Conservation (phyloP, 73 alveolate species). For the Blepharisma japonicum region DNA sequence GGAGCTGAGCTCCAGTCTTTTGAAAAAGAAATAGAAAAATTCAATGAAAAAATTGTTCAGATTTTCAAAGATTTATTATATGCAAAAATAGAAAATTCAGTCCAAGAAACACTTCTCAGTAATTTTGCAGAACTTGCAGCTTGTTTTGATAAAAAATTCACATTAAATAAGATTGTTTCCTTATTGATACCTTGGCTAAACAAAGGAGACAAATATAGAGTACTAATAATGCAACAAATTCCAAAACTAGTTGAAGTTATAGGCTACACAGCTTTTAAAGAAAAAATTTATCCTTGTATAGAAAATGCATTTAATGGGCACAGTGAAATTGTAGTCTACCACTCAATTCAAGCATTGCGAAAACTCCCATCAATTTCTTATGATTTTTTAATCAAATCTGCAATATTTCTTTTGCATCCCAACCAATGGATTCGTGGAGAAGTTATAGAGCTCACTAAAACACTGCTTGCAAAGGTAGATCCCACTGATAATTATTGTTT, state of each 20-base stretch:
- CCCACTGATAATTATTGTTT: neutral
- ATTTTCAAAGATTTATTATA: slow-evolving; percentile 14
- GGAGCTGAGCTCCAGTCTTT: neutral
- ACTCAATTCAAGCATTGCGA: neutral
- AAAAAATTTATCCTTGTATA: slow-evolving; percentile 3
- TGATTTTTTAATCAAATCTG: neutral
- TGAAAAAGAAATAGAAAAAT: neutral
- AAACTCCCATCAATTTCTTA: neutral
- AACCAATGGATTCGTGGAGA: slow-evolving; percentile 7
- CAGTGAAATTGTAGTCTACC: neutral
- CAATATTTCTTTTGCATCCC: neutral
- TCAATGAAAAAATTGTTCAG: neutral
- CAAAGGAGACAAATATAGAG: slow-evolving; percentile 11
- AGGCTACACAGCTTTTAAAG: neutral
- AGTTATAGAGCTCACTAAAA: neutral
- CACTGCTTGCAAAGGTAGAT: neutral
- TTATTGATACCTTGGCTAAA: neutral
- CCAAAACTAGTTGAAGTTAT: slow-evolving; percentile 6
- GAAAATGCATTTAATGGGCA: slow-evolving; percentile 3
- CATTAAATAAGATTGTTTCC: neutral
- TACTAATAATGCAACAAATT: neutral
- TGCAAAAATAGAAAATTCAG: neutral
- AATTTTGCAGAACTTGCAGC: slow-evolving; percentile 12
- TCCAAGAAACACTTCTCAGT: neutral
- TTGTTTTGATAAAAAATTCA: neutral